Conservation (phyloP, 441 rosid genomes). For the Raphanus hybrid region DNA sequence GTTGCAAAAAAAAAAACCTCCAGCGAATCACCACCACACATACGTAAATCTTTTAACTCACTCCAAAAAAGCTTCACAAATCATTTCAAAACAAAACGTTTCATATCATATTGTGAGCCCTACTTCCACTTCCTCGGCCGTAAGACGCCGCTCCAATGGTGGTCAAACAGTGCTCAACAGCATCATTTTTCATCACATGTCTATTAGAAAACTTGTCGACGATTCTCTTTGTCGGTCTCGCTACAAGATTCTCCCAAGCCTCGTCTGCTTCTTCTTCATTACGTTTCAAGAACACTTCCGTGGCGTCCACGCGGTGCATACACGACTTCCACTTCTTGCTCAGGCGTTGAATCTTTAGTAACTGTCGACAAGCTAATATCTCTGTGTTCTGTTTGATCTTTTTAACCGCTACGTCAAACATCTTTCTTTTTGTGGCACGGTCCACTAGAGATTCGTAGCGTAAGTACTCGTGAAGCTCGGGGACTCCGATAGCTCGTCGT, state of each 20-base stretch:
- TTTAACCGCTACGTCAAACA: slow-evolving; percentile 56
- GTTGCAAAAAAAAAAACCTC: slow-evolving; percentile 27
- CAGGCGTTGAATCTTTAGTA: slow-evolving; percentile 55
- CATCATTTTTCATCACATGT: slow-evolving; percentile 7
- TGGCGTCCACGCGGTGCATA: slow-evolving; percentile 79
- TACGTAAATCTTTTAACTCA: slow-evolving; percentile 16
- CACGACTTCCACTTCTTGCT: slow-evolving; percentile 52
- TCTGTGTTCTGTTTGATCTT: slow-evolving; percentile 69
- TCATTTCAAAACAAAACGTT: not conserved
- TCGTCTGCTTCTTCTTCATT: slow-evolving; percentile 60
- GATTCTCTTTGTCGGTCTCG: slow-evolving; percentile 52
- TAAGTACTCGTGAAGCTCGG: slow-evolving; percentile 63
- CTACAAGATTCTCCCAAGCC: slow-evolving; percentile 71
- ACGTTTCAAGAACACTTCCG: slow-evolving; percentile 58
- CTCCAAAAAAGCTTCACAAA: slow-evolving; percentile 21
- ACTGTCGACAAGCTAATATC: slow-evolving; percentile 57
- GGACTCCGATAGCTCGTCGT: slow-evolving; percentile 72
- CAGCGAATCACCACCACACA: slow-evolving; percentile 34
- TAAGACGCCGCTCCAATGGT: slow-evolving; percentile 37
- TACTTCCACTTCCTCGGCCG: slow-evolving; percentile 38
- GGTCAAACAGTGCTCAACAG: slow-evolving; percentile 36
- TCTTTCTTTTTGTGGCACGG: slow-evolving; percentile 36
- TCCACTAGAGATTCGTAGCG: slow-evolving; percentile 43
- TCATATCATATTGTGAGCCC: slow-evolving; percentile 39
- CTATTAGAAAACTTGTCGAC: slow-evolving; percentile 49